Evolutionary conservation across 2,329 filamentous ascomycete species (phyloP), one percentile per base, ranked within the genome.

Genomic region (Ceratocystis lukuohia): DNA sequence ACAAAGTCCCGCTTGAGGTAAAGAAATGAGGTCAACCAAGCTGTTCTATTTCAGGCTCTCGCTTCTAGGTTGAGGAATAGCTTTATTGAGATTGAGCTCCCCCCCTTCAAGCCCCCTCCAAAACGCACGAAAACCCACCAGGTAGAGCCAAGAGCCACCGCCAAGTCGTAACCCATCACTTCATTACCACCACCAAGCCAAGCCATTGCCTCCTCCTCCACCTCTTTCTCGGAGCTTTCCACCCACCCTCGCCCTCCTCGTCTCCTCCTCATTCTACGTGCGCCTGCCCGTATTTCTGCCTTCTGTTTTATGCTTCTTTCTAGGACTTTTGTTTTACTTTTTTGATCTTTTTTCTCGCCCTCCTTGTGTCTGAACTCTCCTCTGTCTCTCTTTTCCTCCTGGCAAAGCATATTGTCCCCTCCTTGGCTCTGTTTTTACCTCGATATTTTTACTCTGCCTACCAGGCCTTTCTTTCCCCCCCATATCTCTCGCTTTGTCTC

Each of bases 391-490:
- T 25, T n/a, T 20, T 30, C 17, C n/a, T 30, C 22, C 28, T 15
- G 50, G 22, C 25, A 45, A 20, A 7, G 48, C 28, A 57, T 7
- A 41, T 15, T 41, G 10, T 33, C 48, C 37, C 33, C 22, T 22
- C 50, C 30, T 46, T 33, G 10, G 10, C 46, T 53, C 46, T 48
- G 28, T n/a, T 50, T 46, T 50, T n/a, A 20, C 28, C 17, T 25
- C 22, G n/a, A 57, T 64, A 4, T 15, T 64, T 33, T 53, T 63
- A 5, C 8, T 2, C 33, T 50, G 10, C 48, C n/a, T 20, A 17
- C 37, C 17, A 50, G 33, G 41, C 20, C 33, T 48, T 12, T 25
- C 33, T n/a, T 44, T 28, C 57, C 70, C 75, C 33, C 15, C 50
- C 37, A 15, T 41, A 41, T 44, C 30, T 66, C 12, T 30, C 68